phyloP scores from a whole-genome alignment of 176 grass and related monocot species.

The Cymbopogon citratus region DNA sequence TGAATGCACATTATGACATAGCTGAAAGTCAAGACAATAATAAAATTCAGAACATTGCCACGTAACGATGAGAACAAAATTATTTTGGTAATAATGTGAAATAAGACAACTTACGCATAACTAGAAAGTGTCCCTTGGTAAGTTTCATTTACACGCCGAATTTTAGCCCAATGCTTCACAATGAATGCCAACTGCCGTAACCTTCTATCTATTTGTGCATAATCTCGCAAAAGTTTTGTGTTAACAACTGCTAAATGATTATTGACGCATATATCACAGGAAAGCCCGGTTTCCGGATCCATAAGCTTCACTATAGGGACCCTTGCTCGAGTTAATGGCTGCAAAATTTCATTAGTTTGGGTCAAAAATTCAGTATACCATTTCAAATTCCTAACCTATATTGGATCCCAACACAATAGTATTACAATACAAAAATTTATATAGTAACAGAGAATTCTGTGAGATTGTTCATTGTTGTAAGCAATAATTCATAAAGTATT shows the following conservation, averaged over 20 bases:
- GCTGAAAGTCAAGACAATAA: slow-evolving; percentile 42
- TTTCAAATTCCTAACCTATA: slow-evolving; percentile 11
- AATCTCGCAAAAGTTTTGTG: slow-evolving; percentile 94
- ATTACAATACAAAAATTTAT: background rate
- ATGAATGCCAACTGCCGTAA: slow-evolving; percentile 81
- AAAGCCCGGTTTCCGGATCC: slow-evolving; percentile 87
- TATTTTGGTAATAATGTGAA: background rate
- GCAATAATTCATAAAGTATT: slow-evolving; percentile 3
- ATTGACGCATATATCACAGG: slow-evolving; percentile 96
- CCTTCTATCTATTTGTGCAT: slow-evolving; percentile 80
- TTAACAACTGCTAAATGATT: slow-evolving; percentile 98
- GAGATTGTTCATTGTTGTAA: background rate
- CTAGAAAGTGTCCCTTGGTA: slow-evolving; percentile 99
- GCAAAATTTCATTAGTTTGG: slow-evolving; percentile 28
- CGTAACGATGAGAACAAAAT: background rate
- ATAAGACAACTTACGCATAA: slow-evolving; percentile 72
- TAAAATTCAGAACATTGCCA: slow-evolving; percentile 2
- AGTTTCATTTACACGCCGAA: slow-evolving; percentile 89
- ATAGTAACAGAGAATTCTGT: background rate
- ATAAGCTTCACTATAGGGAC: slow-evolving; percentile 99
- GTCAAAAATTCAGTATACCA: slow-evolving; percentile 22
- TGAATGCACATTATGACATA: slow-evolving; percentile 99
- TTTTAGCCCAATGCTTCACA: slow-evolving; percentile 98
- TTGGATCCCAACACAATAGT: background rate
- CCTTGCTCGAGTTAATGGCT: slow-evolving; percentile 94